phyloP scores from a whole-genome alignment of 768 basidiomycete genomes.

The Erythrobasidium yunnanense region DNA sequence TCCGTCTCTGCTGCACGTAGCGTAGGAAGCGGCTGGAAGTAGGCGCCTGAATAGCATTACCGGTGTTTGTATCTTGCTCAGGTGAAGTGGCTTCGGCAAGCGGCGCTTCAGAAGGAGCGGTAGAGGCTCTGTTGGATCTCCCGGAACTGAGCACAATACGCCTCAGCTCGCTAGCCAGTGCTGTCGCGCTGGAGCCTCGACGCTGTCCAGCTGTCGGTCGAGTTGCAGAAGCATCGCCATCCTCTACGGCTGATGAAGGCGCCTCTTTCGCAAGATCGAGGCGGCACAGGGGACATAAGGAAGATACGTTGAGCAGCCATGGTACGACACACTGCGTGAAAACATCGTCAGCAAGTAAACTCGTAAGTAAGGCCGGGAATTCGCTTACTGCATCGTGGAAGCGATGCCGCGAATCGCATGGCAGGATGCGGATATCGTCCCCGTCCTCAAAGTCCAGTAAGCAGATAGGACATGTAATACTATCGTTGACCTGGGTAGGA shows the following conservation, averaged over 20 bases:
- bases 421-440: conserved; percentile 77
- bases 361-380: background rate
- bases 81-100: too few species aligned
- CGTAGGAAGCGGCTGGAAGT: conserved; percentile 5
- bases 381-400: conserved; percentile 56
- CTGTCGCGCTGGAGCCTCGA: background rate
- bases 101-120: background rate
- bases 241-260: background rate
- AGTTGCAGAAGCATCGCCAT: background rate
- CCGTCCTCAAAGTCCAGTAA: conserved; percentile 88
- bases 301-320: conserved; percentile 81
- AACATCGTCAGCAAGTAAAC: background rate
- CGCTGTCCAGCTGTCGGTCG: background rate
- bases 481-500: conserved; percentile 6
- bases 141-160: too few species aligned
- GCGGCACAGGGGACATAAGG: conserved; percentile 82
- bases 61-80: too few species aligned
- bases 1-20: conserved; percentile 16
- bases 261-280: conserved; percentile 32
- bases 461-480: conserved; percentile 76
- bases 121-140: too few species aligned
- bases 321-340: conserved; percentile 25
- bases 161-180: background rate
- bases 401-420: conserved; percentile 78
- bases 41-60: background rate